Percentiles rank a stretch among this genome's conserved stretches.
These are phyloP conservation scores for Phymatotrichopsis omnivora DNA, from an alignment of 2,329 filamentous ascomycete genomes.

Conservation along the genomic window DNA sequence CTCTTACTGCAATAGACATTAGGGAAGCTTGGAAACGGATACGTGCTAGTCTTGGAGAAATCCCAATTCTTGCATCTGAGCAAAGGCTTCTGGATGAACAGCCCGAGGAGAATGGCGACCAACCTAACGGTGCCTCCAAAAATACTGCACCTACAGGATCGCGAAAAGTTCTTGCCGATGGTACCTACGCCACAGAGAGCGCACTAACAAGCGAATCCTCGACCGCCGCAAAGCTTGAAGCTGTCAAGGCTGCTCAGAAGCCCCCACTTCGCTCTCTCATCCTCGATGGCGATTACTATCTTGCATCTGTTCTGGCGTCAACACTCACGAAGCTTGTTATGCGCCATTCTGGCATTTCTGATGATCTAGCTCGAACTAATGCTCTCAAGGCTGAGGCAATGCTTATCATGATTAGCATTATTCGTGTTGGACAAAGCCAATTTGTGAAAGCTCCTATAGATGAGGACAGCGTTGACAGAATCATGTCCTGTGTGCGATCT, in stretches of 20 bases:
- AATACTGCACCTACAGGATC: slow-evolving; percentile 70
- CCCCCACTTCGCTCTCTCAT: slow-evolving; percentile 90
- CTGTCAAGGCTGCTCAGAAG: slow-evolving; percentile 94
- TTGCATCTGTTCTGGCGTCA: slow-evolving; percentile 88
- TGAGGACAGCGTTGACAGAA: slow-evolving; percentile 94
- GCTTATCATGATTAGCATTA: slow-evolving; percentile 99
- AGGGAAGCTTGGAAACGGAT: slow-evolving; percentile 95
- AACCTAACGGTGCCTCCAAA: slow-evolving; percentile 61
- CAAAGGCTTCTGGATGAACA: slow-evolving; percentile 83
- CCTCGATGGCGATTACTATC: slow-evolving; percentile 92
- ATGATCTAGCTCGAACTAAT: slow-evolving; percentile 78
- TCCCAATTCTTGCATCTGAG: slow-evolving; percentile 90
- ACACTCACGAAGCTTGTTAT: slow-evolving; percentile 96
- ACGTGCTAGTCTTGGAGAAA: slow-evolving; percentile 84
- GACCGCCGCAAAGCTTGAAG: slow-evolving; percentile 81
- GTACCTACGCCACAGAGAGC: slow-evolving; percentile 94
- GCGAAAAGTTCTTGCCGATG: slow-evolving; percentile 84
- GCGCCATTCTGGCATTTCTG: slow-evolving; percentile 88
- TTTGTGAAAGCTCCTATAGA: slow-evolving; percentile 97
- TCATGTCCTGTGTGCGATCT: slow-evolving; percentile 94
- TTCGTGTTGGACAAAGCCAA: slow-evolving; percentile 95
- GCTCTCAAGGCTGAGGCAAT: slow-evolving; percentile 92
- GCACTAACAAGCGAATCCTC: slow-evolving; percentile 88
- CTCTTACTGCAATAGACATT: slow-evolving; percentile 49
- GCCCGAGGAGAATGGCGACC: slow-evolving; percentile 52